phyloP scores from a whole-genome alignment of 2,329 filamentous ascomycete genomes.

The Pestalotiopsis sp. region DNA sequence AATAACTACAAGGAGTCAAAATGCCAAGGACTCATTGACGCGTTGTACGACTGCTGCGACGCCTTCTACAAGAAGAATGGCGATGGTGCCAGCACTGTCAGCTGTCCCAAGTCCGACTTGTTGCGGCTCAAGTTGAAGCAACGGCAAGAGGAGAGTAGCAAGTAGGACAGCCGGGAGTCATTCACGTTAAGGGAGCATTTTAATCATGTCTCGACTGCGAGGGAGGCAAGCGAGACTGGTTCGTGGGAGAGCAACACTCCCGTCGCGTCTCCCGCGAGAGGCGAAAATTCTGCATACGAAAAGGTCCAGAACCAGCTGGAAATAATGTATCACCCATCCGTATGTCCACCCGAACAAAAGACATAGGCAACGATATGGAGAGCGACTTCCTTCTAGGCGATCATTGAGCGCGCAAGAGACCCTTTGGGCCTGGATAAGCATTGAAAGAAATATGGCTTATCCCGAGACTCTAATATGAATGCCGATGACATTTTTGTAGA shows the following conservation, averaged over 20 bases:
- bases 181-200: not conserved
- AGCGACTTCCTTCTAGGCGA: constrained; percentile 83
- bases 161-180: constrained; percentile 10
- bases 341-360: constrained; percentile 39
- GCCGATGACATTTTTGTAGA: constrained; percentile 77
- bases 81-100: constrained; percentile 73
- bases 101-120: constrained; percentile 82
- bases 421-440: constrained; percentile 90
- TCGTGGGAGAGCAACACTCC: not conserved
- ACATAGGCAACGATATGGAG: constrained; percentile 69
- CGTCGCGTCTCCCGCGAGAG: not conserved
- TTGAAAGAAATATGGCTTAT: constrained; percentile 70
- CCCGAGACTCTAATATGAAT: constrained; percentile 99
- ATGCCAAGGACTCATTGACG: constrained; percentile 77
- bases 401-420: constrained; percentile 96
- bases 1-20: constrained; percentile 85
- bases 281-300: not conserved
- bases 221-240: not conserved
- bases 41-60: constrained; percentile 92
- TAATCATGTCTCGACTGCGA: not conserved
- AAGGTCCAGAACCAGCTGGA: not conserved
- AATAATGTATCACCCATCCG: constrained; percentile 42
- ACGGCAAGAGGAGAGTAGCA: constrained; percentile 45
- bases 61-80: constrained; percentile 83
- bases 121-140: constrained; percentile 87